Evolutionary conservation across 2,329 filamentous ascomycete genomes (phyloP).

Genomic region (Lecanicillium sp.): DNA sequence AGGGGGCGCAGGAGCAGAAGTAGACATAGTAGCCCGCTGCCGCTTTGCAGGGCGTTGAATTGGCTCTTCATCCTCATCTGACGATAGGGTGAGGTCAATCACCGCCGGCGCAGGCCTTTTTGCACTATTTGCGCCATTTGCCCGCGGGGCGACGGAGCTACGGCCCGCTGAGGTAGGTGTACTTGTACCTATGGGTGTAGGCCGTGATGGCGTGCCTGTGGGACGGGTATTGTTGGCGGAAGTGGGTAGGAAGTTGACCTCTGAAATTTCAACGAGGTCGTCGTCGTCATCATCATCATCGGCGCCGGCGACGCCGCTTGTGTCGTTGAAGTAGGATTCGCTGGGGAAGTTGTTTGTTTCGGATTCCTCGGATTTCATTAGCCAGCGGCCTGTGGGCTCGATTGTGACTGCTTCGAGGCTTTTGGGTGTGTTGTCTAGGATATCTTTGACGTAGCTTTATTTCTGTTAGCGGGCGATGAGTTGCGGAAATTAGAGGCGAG

Average conservation of each 20-base stretch:
- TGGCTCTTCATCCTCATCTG: slow-evolving; percentile 43
- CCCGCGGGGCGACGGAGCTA: slow-evolving; percentile 26
- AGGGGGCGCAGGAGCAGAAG: too few species aligned
- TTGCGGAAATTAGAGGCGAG: neutral
- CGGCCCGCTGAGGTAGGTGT: slow-evolving; percentile 31
- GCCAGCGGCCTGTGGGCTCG: slow-evolving; percentile 79
- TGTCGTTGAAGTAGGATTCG: slow-evolving; percentile 20
- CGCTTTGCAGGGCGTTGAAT: slow-evolving; percentile 39
- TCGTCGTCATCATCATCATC: slow-evolving; percentile 32
- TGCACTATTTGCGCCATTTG: slow-evolving; percentile 25
- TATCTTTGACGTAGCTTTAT: slow-evolving; percentile 74
- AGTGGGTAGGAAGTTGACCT: slow-evolving; percentile 27
- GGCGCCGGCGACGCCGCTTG: too few species aligned
- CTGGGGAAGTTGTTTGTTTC: slow-evolving; percentile 21
- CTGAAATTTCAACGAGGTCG: slow-evolving; percentile 43
- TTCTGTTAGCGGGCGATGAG: slow-evolving; percentile 12
- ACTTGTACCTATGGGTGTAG: slow-evolving; percentile 22
- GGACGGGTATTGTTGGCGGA: slow-evolving; percentile 18
- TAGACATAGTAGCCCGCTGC: slow-evolving; percentile 20
- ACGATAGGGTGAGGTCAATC: slow-evolving; percentile 51
- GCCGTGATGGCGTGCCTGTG: slow-evolving; percentile 25
- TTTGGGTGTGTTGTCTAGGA: slow-evolving; percentile 63
- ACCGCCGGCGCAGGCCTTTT: slow-evolving; percentile 45
- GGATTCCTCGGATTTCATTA: slow-evolving; percentile 22
- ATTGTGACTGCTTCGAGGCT: slow-evolving; percentile 80